phyloP scores from a whole-genome alignment of 192 early-diverging fungal genomes.

The Jimgerdemannia lactiflua region DNA sequence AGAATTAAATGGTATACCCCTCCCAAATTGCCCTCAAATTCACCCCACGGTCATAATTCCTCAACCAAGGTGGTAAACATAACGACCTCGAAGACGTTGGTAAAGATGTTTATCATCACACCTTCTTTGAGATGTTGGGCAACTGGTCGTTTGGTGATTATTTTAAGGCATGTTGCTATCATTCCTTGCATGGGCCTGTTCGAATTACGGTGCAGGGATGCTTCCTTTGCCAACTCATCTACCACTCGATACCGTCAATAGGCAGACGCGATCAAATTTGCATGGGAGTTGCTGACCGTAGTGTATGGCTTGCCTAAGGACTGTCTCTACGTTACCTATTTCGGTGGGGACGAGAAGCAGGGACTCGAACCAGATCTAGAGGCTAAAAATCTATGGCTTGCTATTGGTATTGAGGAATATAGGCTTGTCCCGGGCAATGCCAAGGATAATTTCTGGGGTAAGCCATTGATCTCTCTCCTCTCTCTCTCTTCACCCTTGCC shows the following conservation, averaged over 20 bases:
- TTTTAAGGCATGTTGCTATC: constrained; percentile 71
- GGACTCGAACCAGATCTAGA: constrained; percentile 85
- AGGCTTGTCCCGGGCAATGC: constrained; percentile 83
- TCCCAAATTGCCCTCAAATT: neutral
- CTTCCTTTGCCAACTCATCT: neutral
- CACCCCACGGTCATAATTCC: no score
- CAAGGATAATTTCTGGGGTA: constrained; percentile 99
- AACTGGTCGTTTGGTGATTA: constrained; percentile 99
- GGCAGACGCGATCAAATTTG: constrained; percentile 86
- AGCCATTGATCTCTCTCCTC: constrained; percentile 11
- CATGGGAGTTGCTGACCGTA: constrained; percentile 91
- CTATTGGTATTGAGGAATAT: constrained; percentile 79
- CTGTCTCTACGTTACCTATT: constrained; percentile 95
- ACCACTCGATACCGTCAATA: constrained; percentile 13
- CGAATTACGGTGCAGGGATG: no score
- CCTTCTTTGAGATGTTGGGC: constrained; percentile 99
- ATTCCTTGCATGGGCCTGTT: neutral
- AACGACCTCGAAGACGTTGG: constrained; percentile 99
- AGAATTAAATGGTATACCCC: neutral
- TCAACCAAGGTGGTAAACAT: constrained; percentile 84
- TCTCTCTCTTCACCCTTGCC: constrained; percentile 4
- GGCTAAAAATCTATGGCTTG: constrained; percentile 89
- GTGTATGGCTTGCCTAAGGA: constrained; percentile 80
- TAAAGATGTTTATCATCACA: constrained; percentile 98
- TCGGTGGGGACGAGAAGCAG: constrained; percentile 83